These are phyloP conservation scores for Pontederia crassipes DNA, from an alignment of 176 grass and related monocot species.

Conservation along the genomic window DNA sequence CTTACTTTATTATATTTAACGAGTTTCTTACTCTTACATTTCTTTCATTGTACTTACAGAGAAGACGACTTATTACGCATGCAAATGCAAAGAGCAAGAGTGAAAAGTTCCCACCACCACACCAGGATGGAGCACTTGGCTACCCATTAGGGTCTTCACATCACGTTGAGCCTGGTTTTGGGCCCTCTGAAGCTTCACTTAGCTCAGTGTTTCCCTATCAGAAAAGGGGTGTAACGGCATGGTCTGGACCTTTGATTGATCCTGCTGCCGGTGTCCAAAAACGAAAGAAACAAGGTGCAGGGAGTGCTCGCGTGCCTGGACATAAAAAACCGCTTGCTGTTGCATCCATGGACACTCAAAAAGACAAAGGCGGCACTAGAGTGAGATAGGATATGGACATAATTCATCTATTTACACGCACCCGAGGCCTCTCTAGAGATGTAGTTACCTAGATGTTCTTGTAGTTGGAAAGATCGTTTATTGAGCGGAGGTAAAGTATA, in stretches of 20 bases:
- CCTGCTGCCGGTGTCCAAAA: not conserved
- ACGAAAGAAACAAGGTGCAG: slow-evolving; percentile 8
- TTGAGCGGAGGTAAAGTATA: not conserved
- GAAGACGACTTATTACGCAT: slow-evolving; percentile 2
- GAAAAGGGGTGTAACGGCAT: slow-evolving; percentile 9
- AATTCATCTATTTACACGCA: too few relatives aligned
- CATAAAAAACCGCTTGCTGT: slow-evolving; percentile 3
- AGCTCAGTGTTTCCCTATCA: slow-evolving; percentile 5
- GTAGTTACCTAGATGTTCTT: not conserved
- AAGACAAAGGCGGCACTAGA: not conserved
- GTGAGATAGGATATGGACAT: not conserved
- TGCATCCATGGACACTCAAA: slow-evolving; percentile 3
- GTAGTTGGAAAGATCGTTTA: not conserved
- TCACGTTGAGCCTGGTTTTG: slow-evolving; percentile 16
- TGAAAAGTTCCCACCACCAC: slow-evolving; percentile 16
- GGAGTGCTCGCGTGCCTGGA: not conserved
- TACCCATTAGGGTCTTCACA: slow-evolving; percentile 11
- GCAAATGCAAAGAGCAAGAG: slow-evolving; percentile 18
- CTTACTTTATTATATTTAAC: not conserved
- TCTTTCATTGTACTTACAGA: not conserved
- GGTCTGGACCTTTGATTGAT: slow-evolving; percentile 17
- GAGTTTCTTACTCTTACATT: not conserved
- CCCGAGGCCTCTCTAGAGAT: too few relatives aligned
- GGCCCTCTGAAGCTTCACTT: slow-evolving; percentile 17
- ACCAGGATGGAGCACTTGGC: slow-evolving; percentile 16